Evolutionary conservation across 2,329 filamentous ascomycete species (phyloP), one percentile per base, ranked within the genome.

Genomic region (Botryotinia globosa): DNA sequence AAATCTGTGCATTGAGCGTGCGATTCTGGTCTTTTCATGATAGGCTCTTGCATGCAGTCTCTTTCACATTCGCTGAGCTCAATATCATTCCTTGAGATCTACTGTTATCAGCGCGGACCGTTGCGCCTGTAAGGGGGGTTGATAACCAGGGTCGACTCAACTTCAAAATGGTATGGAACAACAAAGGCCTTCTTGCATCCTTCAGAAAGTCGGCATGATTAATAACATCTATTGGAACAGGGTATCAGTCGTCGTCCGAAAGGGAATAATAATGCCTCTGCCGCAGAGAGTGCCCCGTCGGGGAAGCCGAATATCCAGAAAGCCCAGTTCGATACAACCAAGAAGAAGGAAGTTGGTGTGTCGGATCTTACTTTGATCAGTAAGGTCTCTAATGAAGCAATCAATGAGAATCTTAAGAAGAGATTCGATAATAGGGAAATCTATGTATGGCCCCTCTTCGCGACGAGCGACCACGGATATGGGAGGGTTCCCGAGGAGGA

Each of bases 341-440:
- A 98, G 88, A 99, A 98, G 90, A 98, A 97, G 88, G 94, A 99
- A 84, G 96, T 99, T 78, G 96, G 96, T 77, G 96, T 99, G 71
- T 98, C 96, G 72, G 96, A 99, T 86, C 88, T 99, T 82, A 99
- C 96, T 6, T 87, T 99, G 79, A 92, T 99, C 81, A 98, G 94
- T 87, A 98, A 98, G 84, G 97, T 99, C 77, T 97, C 94, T 77
- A 98, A 99, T 83, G 96, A 99, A 83, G 94, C 95, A 74, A 99
- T 99, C 86, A 99, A 99, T 85, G 96, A 98, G 73, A 99, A 99
- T 83, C 83, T 99, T 82, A 97, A 98, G 87, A 97, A 98, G 86
- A 91, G 96, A 75, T 99, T 99, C 83, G 94, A 98, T 82, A 94
- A 95, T 87, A 91, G 88, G 82, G 95, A 99, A 84, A 99, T 99